These are phyloP conservation scores for Cyamopsis tetragonoloba DNA, from an alignment of 306 rosid species.

Conservation along the genomic window DNA sequence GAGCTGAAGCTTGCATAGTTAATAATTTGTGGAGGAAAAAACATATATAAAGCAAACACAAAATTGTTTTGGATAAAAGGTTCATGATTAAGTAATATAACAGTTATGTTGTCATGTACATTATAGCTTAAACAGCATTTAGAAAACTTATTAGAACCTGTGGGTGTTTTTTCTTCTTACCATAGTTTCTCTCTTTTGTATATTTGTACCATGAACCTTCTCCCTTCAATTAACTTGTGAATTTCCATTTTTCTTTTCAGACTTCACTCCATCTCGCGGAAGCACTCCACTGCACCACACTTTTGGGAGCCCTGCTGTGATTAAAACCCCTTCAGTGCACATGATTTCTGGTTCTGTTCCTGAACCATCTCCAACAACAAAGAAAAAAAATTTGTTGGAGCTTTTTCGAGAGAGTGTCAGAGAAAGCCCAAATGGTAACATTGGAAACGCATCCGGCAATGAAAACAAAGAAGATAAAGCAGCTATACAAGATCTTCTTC, in stretches of 20 bases:
- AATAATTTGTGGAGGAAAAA: background rate
- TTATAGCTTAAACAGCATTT: background rate
- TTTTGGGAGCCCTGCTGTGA: slow-evolving; percentile 26
- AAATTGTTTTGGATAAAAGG: background rate
- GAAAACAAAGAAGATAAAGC: slow-evolving; percentile 38
- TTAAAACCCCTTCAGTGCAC: slow-evolving; percentile 31
- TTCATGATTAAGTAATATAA: background rate
- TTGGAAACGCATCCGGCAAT: slow-evolving; percentile 8
- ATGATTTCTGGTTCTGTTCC: slow-evolving; percentile 26
- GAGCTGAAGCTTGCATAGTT: background rate
- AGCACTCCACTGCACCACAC: slow-evolving; percentile 69
- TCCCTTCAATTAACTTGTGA: background rate
- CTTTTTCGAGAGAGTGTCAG: slow-evolving; percentile 66
- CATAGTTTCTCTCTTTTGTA: background rate
- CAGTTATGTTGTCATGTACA: background rate
- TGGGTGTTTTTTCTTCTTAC: background rate
- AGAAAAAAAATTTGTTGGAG: slow-evolving; percentile 65
- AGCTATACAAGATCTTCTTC: slow-evolving; percentile 28
- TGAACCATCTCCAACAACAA: slow-evolving; percentile 48
- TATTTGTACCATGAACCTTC: background rate
- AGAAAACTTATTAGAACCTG: background rate
- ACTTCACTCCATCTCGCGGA: slow-evolving; percentile 81
- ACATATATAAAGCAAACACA: background rate
- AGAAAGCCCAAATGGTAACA: slow-evolving; percentile 27
- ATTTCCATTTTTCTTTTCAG: slow-evolving; percentile 38